These are phyloP conservation scores for Tephrocybe rancida DNA, from an alignment of 768 basidiomycete species.

Conservation along the genomic window DNA sequence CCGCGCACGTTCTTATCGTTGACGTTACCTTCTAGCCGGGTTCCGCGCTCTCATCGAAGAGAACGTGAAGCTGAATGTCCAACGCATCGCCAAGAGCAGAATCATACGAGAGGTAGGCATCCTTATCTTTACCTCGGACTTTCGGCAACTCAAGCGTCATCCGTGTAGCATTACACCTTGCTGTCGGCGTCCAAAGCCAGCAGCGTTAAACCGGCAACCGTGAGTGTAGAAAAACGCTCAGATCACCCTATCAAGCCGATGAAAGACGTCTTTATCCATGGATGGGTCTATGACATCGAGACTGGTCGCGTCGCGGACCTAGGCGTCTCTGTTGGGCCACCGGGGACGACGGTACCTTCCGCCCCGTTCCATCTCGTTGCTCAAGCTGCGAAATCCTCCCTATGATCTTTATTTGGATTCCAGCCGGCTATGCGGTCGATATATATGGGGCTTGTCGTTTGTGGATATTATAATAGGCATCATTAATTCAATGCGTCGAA, in stretches of 20 bases:
- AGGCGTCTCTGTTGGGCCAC: slow-evolving; percentile 7
- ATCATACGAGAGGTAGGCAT: slow-evolving; percentile 19
- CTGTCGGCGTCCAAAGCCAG: background rate
- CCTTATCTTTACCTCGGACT: background rate
- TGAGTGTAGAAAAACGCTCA: background rate
- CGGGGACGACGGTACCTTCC: too few species aligned
- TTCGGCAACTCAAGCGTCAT: background rate
- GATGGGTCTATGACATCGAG: slow-evolving; percentile 27
- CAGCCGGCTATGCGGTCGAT: too few species aligned
- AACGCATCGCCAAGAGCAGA: slow-evolving; percentile 15
- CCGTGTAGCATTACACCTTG: slow-evolving; percentile 4
- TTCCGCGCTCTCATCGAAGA: slow-evolving; percentile 24
- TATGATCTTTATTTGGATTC: too few species aligned
- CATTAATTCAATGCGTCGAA: too few species aligned
- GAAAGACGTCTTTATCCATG: slow-evolving; percentile 22
- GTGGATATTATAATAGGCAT: too few species aligned
- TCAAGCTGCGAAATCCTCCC: too few species aligned
- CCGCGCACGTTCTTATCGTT: too few species aligned
- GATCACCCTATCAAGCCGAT: background rate
- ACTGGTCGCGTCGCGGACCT: slow-evolving; percentile 23
- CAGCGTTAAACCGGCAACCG: background rate
- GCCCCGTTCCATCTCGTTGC: too few species aligned
- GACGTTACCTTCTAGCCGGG: slow-evolving; percentile 11
- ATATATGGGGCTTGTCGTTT: too few species aligned
- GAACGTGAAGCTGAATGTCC: slow-evolving; percentile 19